These are phyloP conservation scores for Scheffersomyces quercinus DNA, from an alignment of 1,139 yeast species.

Conservation along the genomic window DNA sequence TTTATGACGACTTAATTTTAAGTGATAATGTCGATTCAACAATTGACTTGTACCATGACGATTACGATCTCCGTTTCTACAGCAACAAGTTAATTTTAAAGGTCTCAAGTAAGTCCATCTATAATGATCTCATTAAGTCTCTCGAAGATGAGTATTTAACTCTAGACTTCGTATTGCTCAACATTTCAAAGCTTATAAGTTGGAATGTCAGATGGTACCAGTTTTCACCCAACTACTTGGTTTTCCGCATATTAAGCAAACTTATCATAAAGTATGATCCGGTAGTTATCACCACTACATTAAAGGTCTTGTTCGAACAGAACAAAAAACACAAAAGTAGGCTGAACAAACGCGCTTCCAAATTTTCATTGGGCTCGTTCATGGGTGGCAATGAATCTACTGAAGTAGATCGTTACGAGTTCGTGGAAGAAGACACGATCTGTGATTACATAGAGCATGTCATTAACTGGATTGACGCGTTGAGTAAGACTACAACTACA, in stretches of 20 bases:
- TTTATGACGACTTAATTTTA: conserved; percentile 42
- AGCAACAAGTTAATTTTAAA: conserved; percentile 39
- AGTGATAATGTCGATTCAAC: conserved; percentile 34
- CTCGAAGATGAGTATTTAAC: conserved; percentile 31
- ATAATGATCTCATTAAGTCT: conserved; percentile 24
- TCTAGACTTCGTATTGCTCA: conserved; percentile 36
- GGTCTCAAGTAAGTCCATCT: conserved; percentile 20
- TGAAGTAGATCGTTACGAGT: conserved; percentile 19
- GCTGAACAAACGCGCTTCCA: conserved; percentile 10
- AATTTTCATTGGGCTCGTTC: conserved; percentile 16
- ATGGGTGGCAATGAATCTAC: conserved; percentile 12
- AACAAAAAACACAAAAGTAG: conserved; percentile 20
- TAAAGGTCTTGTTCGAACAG: conserved; percentile 37
- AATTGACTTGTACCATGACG: conserved; percentile 32
- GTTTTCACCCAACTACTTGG: conserved; percentile 33
- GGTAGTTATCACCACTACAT: conserved; percentile 31
- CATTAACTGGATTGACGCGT: conserved; percentile 32
- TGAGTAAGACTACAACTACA: conserved; percentile 5
- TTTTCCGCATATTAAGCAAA: conserved; percentile 29
- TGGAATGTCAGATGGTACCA: conserved; percentile 49
- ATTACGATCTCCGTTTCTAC: conserved; percentile 27
- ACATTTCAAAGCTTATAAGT: conserved; percentile 35
- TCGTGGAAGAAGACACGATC: conserved; percentile 36
- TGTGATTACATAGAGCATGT: conserved; percentile 32
- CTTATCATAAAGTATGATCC: conserved; percentile 33